phyloP scores from a whole-genome alignment of 2,329 filamentous ascomycete species.

The Paecilomyces sp. region DNA sequence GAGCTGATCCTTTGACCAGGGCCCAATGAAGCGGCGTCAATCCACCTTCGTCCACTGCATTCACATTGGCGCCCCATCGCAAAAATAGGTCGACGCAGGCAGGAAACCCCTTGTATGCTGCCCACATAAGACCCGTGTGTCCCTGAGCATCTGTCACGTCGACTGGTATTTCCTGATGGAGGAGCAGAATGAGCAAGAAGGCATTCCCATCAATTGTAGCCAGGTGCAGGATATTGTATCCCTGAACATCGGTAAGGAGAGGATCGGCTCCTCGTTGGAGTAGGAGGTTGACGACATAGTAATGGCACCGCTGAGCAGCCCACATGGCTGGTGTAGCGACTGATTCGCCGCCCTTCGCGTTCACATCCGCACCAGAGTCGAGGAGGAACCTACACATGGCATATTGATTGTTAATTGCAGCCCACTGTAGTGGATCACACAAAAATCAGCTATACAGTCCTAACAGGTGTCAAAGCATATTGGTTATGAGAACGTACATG shows the following conservation, averaged over 20 bases:
- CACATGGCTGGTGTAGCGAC: constrained; percentile 91
- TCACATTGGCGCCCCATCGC: constrained; percentile 90
- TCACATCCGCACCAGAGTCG: constrained; percentile 78
- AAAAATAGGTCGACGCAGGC: constrained; percentile 87
- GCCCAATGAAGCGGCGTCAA: constrained; percentile 97
- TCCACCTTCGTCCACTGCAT: constrained; percentile 81
- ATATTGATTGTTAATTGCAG: constrained; percentile 97
- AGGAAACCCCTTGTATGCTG: constrained; percentile 93
- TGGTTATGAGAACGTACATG: constrained; percentile 53
- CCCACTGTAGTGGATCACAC: constrained; percentile 60
- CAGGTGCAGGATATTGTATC: constrained; percentile 95
- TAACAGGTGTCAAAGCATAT: background rate
- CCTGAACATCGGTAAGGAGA: constrained; percentile 84
- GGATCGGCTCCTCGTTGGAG: constrained; percentile 89
- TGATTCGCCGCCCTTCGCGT: constrained; percentile 91
- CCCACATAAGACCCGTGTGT: constrained; percentile 97
- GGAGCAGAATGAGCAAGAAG: constrained; percentile 75
- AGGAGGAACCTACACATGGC: constrained; percentile 95
- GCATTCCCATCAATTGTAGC: constrained; percentile 97
- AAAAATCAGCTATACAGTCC: constrained; percentile 6
- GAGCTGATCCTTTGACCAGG: constrained; percentile 82
- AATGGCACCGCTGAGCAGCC: constrained; percentile 93
- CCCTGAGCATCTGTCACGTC: constrained; percentile 84
- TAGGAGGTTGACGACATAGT: constrained; percentile 90
- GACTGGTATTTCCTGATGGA: constrained; percentile 93